Conservation (phyloP, 2,329 filamentous ascomycete species). For the Pseudogymnoascus sp. region DNA sequence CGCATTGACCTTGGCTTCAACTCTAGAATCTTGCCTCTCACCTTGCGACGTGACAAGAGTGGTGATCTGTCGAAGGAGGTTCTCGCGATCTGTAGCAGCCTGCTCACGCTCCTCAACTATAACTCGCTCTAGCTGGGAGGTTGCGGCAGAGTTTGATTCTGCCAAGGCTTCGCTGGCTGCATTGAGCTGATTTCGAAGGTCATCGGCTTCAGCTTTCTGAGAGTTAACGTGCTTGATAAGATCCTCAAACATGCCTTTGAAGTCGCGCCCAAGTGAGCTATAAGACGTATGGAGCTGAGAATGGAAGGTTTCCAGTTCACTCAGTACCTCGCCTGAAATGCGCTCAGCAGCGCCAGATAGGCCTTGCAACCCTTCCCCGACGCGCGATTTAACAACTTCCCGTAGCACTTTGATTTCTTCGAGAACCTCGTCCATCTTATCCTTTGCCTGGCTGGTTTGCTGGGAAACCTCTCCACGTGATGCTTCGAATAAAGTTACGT, state of each 20-base stretch:
- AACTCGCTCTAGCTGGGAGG: slow-evolving; percentile 57
- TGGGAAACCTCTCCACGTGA: slow-evolving; percentile 61
- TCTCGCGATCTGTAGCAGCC: slow-evolving; percentile 64
- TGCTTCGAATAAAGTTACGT: slow-evolving; percentile 57
- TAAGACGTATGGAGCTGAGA: slow-evolving; percentile 76
- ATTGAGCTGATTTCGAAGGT: slow-evolving; percentile 63
- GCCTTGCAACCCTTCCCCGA: slow-evolving; percentile 75
- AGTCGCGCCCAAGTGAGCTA: slow-evolving; percentile 72
- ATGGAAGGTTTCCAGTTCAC: slow-evolving; percentile 78
- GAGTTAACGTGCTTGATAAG: slow-evolving; percentile 64
- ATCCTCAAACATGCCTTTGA: slow-evolving; percentile 77
- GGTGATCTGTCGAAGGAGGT: slow-evolving; percentile 68
- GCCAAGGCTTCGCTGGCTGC: slow-evolving; percentile 60
- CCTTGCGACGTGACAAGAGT: slow-evolving; percentile 67
- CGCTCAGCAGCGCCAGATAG: slow-evolving; percentile 77
- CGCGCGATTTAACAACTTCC: slow-evolving; percentile 77
- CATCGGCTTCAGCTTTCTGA: slow-evolving; percentile 70
- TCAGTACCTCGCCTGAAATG: slow-evolving; percentile 82
- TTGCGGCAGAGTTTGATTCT: slow-evolving; percentile 58
- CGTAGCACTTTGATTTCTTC: slow-evolving; percentile 87
- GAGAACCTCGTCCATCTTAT: slow-evolving; percentile 83
- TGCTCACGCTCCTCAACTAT: slow-evolving; percentile 69
- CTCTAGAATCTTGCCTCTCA: slow-evolving; percentile 62
- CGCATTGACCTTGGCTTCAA: slow-evolving; percentile 53
- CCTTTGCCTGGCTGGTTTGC: slow-evolving; percentile 61